Base-by-base conservation (phyloP, 139 green algal genomes). In the Parachlorella kessleri region DNA sequence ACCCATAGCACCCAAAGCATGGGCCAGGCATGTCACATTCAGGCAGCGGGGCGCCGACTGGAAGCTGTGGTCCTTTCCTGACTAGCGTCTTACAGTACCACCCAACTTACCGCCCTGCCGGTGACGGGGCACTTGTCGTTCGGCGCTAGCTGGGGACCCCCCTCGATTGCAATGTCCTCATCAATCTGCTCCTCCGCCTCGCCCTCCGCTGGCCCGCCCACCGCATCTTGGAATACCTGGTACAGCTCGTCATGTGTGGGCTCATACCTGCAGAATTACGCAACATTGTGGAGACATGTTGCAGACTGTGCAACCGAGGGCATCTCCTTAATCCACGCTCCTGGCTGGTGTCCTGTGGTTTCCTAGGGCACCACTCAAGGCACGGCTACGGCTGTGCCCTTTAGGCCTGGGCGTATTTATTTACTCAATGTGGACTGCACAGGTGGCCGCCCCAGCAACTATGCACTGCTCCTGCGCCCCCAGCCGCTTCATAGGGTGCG, bases 101-200 rank as follows among this genome's bases (percentile, higher is more conserved):
- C 10, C 63, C 21, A 69, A 38, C 40, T 1, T 66, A 81, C 75
- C 55, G 26, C 55, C 53, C 69, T 71, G 42, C 24, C 36, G 21
- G 72, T 67, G 42, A 85, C 40, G 55, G 80, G 80, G 67, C 80
- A 85, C n/a, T 23, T 39, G 42, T 63, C 37, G 72, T 85, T 85
- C 35, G 53, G 73, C 8, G 66, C 73, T 54, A 82, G 48, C 21
- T 32, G 18, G 4, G 72, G 21, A 1, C 74, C 77, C 3, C 55
- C 68, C 66, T 75, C 80, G 7, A 85, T 82, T 10, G 18, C 80
- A 23, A 85, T 78, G 53, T 81, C 80, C 28, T 85, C 80, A 38
- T 85, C 80, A 4, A 85, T 37, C 36, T 55, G 70, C 67, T 72
- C 70, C 3, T 66, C 72, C 14, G 32, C 36, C 9, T 7, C 36